These are phyloP conservation scores for Zasmidium citrigriseum DNA, from an alignment of 2,329 filamentous ascomycete species.

Conservation along the genomic window DNA sequence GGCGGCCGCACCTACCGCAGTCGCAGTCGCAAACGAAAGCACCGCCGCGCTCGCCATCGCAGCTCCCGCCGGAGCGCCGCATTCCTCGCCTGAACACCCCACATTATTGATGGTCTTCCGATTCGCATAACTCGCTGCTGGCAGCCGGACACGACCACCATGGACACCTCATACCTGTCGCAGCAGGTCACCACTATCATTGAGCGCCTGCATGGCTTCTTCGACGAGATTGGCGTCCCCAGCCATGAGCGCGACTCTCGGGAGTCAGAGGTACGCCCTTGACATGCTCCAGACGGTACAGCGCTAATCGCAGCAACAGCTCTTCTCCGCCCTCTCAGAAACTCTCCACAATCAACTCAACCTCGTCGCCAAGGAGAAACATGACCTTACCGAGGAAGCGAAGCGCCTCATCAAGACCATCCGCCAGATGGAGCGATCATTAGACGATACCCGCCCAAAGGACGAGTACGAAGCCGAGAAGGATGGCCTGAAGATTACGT, in stretches of 20 bases:
- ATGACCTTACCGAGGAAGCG: conserved; percentile 85
- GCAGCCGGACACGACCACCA: conserved; percentile 41
- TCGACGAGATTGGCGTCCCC: conserved; percentile 96
- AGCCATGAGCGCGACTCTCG: conserved; percentile 86
- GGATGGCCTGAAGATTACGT: conserved; percentile 74
- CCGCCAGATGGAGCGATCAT: conserved; percentile 87
- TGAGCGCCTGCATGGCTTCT: conserved; percentile 86
- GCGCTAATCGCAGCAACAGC: conserved; percentile 50
- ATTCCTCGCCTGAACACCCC: conserved; percentile 20
- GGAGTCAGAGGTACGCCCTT: conserved; percentile 76
- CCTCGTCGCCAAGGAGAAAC: conserved; percentile 84
- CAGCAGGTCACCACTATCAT: conserved; percentile 96
- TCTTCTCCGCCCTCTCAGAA: conserved; percentile 89
- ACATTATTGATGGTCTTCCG: conserved; percentile 21
- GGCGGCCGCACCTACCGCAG: too few relatives aligned
- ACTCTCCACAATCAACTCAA: conserved; percentile 88
- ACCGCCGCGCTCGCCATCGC: too few relatives aligned
- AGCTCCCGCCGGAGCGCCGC: neutral
- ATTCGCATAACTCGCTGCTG: conserved; percentile 29
- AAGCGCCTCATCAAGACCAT: conserved; percentile 82
- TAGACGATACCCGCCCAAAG: conserved; percentile 72
- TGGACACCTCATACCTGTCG: conserved; percentile 90
- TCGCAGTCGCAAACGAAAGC: neutral
- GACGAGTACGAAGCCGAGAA: conserved; percentile 66
- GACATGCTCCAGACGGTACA: neutral